Evolutionary conservation across 2,329 filamentous ascomycete genomes (phyloP).

Genomic region (Xylariaceae sp.): DNA sequence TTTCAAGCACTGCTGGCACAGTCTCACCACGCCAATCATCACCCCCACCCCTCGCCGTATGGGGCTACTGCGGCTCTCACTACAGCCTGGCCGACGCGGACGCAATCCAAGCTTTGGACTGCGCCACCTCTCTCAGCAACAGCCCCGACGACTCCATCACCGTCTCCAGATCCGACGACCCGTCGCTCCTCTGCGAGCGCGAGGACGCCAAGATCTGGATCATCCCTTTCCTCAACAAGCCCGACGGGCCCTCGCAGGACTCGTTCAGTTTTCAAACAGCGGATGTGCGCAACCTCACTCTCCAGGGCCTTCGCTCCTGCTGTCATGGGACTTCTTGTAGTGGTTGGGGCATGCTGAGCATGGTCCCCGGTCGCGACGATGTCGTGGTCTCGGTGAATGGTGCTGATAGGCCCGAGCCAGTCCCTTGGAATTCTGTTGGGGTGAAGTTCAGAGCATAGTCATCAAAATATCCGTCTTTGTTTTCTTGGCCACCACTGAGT

Average conservation of each 20-base stretch:
- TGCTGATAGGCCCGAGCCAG: background rate
- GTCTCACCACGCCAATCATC: no score
- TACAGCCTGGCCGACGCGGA: background rate
- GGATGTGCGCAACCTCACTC: background rate
- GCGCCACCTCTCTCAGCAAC: background rate
- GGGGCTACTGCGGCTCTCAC: background rate
- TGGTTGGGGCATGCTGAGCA: constrained; percentile 1
- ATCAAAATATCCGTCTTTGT: no score
- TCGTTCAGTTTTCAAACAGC: background rate
- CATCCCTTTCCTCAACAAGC: background rate
- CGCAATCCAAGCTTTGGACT: background rate
- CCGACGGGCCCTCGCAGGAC: background rate
- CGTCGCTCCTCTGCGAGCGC: constrained; percentile 1
- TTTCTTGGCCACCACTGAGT: no score
- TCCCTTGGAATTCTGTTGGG: constrained; percentile 2
- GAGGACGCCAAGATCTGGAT: constrained; percentile 3
- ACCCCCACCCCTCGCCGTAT: no score
- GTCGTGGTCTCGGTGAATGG: background rate
- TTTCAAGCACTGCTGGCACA: no score
- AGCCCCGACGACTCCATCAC: background rate
- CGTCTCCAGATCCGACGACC: background rate
- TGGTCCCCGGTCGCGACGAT: background rate
- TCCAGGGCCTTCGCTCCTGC: background rate
- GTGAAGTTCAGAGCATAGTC: no score
- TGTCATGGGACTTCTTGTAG: background rate